These are phyloP conservation scores for Dissophora ornata DNA, from an alignment of 192 early-diverging fungal species.

Conservation along the genomic window DNA sequence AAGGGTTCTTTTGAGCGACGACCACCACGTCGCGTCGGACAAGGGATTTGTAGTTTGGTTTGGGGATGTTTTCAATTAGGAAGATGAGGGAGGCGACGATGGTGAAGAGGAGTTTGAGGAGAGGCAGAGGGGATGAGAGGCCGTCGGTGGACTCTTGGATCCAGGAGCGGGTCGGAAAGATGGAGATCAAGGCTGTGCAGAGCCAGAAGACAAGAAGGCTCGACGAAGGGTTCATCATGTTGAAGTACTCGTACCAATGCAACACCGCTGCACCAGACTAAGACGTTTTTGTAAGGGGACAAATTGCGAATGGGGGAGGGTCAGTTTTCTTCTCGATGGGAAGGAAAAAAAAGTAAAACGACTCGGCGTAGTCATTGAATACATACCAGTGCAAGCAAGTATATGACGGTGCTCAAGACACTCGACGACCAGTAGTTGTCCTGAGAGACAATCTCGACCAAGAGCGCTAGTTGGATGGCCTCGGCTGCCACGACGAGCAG, in stretches of 20 bases:
- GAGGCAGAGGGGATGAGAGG: constrained; percentile 24
- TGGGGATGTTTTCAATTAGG: constrained; percentile 55
- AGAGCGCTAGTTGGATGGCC: constrained; percentile 23
- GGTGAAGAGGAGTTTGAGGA: constrained; percentile 43
- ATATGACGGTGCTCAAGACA: constrained; percentile 26
- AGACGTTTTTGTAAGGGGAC: not conserved
- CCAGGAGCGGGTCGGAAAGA: constrained; percentile 59
- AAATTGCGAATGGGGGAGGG: too few species aligned
- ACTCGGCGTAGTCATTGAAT: too few species aligned
- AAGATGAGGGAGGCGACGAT: constrained; percentile 54
- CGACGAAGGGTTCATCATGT: constrained; percentile 53
- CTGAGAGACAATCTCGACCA: constrained; percentile 6
- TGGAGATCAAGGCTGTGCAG: constrained; percentile 35
- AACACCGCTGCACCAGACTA: constrained; percentile 10
- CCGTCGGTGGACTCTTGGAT: constrained; percentile 21
- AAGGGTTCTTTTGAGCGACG: constrained; percentile 22
- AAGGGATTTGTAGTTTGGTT: constrained; percentile 46
- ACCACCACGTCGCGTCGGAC: constrained; percentile 29
- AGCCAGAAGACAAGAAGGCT: constrained; percentile 68
- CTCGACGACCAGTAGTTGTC: constrained; percentile 2
- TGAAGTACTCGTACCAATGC: constrained; percentile 46
- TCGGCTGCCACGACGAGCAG: constrained; percentile 2
- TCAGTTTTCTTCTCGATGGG: too few species aligned
- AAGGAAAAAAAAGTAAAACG: too few species aligned
- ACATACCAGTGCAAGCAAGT: constrained; percentile 30